phyloP scores from a whole-genome alignment of 345 rosid species.

The Microcos paniculata region DNA sequence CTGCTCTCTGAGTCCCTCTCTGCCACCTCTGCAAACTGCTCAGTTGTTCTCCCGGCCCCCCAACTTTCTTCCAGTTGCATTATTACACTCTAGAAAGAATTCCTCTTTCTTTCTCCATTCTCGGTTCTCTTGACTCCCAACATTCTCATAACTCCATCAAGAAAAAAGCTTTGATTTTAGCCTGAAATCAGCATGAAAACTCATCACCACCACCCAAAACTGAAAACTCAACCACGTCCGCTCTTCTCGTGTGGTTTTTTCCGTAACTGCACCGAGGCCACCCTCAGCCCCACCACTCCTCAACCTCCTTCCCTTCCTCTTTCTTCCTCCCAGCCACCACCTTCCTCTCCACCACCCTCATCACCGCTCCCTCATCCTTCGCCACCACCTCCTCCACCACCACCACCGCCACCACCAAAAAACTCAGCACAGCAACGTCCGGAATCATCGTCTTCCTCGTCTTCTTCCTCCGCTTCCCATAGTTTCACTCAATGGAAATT shows the following conservation, averaged over 20 bases:
- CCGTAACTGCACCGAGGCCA: constrained; percentile 71
- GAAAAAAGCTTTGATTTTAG: not conserved
- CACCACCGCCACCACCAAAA: constrained; percentile 26
- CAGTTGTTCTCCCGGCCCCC: not conserved
- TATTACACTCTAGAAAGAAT: constrained; percentile 7
- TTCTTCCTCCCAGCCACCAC: constrained; percentile 25
- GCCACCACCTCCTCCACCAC: constrained; percentile 20
- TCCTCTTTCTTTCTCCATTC: not conserved
- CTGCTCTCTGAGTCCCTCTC: not conserved
- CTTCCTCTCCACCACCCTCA: constrained; percentile 15
- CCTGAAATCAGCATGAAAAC: constrained; percentile 37
- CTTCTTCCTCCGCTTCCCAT: constrained; percentile 77
- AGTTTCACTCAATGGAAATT: constrained; percentile 92
- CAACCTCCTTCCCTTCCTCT: constrained; percentile 41
- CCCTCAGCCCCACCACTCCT: constrained; percentile 52
- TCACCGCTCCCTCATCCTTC: constrained; percentile 33
- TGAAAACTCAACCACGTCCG: constrained; percentile 65
- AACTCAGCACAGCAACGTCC: constrained; percentile 25
- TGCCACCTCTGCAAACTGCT: constrained; percentile 1
- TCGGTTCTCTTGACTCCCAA: not conserved
- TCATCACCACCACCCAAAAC: constrained; percentile 50
- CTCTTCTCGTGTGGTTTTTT: constrained; percentile 85
- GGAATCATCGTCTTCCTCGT: constrained; percentile 61
- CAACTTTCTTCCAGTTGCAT: not conserved
- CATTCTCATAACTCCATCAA: not conserved